Percentiles rank a stretch among this genome's conserved stretches.
Evolutionary conservation across 306 rosid genomes (phyloP).

Genomic region (Astragalus glycyphyllos): DNA sequence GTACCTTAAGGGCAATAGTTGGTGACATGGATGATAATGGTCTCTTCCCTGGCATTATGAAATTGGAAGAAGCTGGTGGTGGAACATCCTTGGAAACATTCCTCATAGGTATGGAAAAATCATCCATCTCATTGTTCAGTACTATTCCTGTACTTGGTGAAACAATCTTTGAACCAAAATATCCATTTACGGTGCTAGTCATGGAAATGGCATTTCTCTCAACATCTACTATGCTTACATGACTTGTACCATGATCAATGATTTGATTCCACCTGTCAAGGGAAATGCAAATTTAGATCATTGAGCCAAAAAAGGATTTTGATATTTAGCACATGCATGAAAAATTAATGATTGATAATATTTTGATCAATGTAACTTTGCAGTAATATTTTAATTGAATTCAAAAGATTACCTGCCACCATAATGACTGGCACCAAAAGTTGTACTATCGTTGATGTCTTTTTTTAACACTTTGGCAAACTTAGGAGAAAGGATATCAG

Average conservation of each 20-base stretch:
- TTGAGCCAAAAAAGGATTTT: background rate
- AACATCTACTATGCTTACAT: constrained; percentile 60
- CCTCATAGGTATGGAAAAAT: constrained; percentile 69
- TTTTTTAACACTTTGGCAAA: constrained; percentile 67
- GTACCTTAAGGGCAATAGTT: constrained; percentile 74
- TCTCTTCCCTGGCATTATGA: constrained; percentile 78
- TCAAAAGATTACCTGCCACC: constrained; percentile 67
- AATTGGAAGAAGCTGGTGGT: constrained; percentile 83
- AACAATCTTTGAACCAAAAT: constrained; percentile 73
- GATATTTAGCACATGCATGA: background rate
- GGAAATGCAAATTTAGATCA: constrained; percentile 10
- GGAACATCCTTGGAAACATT: constrained; percentile 53
- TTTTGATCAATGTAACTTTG: background rate
- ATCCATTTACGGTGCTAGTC: constrained; percentile 72
- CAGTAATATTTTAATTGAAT: constrained; percentile 1
- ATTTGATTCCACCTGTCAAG: constrained; percentile 74
- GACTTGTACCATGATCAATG: constrained; percentile 89
- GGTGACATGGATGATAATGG: constrained; percentile 93
- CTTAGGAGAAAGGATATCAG: constrained; percentile 78
- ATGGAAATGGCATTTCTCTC: constrained; percentile 77
- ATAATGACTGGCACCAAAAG: constrained; percentile 69
- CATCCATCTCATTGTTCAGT: constrained; percentile 91
- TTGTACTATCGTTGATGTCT: constrained; percentile 66
- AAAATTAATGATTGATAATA: too few species aligned
- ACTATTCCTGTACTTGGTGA: constrained; percentile 83